Conservation (phyloP, 441 rosid species). For the Francoa sonchifolia region DNA sequence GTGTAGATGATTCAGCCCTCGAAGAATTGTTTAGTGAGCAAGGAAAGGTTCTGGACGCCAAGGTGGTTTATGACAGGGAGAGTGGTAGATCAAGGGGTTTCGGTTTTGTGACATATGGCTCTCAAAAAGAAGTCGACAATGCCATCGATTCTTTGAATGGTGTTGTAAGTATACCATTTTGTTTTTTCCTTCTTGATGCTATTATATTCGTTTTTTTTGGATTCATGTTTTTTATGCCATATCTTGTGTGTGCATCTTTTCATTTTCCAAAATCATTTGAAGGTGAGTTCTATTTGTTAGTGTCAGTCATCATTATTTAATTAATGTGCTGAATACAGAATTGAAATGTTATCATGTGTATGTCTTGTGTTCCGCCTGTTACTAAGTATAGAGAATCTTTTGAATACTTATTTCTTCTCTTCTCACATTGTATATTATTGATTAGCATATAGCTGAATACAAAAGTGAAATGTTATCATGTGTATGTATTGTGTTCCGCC, state of each 20-base stretch:
- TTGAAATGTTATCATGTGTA: too few relatives aligned
- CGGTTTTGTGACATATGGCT: slow-evolving; percentile 81
- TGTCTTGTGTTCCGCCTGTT: too few relatives aligned
- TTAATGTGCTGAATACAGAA: too few relatives aligned
- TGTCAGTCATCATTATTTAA: too few relatives aligned
- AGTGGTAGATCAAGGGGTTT: slow-evolving; percentile 95
- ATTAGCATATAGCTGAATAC: too few relatives aligned
- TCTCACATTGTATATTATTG: too few relatives aligned
- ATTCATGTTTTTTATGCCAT: not conserved
- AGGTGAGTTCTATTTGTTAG: too few relatives aligned
- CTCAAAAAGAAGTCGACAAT: slow-evolving; percentile 58
- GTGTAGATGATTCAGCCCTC: slow-evolving; percentile 71
- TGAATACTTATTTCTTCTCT: too few relatives aligned
- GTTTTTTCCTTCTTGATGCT: not conserved
- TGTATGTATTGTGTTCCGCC: too few relatives aligned
- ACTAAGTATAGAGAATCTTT: too few relatives aligned
- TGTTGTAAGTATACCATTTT: slow-evolving; percentile 38
- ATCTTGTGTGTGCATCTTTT: not conserved
- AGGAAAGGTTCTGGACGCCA: slow-evolving; percentile 80
- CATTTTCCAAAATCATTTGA: too few relatives aligned
- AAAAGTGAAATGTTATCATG: too few relatives aligned
- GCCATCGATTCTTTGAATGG: slow-evolving; percentile 78
- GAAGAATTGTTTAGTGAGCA: slow-evolving; percentile 67
- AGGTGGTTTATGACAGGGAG: slow-evolving; percentile 79
- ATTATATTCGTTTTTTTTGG: slow-evolving; percentile 1